A percentile compares a stretch with the other conserved stretches of the same genome.
Conservation (phyloP, 345 rosid genomes). For the Gossypium stocksii region DNA sequence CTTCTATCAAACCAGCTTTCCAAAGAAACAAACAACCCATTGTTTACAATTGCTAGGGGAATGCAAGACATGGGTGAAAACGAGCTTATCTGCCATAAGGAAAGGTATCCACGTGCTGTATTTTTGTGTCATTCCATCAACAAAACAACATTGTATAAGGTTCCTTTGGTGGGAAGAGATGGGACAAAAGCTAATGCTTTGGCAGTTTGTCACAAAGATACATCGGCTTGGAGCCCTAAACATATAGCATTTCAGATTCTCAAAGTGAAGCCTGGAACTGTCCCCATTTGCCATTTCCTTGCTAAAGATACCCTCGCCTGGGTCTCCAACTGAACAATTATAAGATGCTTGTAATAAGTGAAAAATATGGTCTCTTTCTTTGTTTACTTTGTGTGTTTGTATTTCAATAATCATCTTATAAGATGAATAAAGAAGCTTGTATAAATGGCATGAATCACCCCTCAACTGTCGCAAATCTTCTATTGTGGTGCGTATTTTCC, state of each 20-base stretch:
- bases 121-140: neutral
- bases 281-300: conserved; percentile 9
- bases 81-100: neutral
- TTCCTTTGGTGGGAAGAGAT: neutral
- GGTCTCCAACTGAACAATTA: neutral
- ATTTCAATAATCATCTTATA: no score
- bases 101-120: neutral
- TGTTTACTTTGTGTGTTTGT: no score
- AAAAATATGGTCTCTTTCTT: no score
- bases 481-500: no score
- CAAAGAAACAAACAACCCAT: neutral
- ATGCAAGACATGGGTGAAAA: neutral
- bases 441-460: no score
- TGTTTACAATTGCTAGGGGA: neutral
- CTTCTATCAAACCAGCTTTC: neutral
- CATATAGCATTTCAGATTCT: neutral
- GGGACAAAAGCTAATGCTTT: neutral
- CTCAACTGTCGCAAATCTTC: no score
- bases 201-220: conserved; percentile 6
- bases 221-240: conserved; percentile 2
- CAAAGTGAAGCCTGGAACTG: neutral
- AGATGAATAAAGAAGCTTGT: no score
- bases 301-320: neutral
- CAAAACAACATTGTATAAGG: neutral
- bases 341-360: no score